Base-by-base conservation (phyloP, 306 rosid species). In the Vigna unguiculata region DNA sequence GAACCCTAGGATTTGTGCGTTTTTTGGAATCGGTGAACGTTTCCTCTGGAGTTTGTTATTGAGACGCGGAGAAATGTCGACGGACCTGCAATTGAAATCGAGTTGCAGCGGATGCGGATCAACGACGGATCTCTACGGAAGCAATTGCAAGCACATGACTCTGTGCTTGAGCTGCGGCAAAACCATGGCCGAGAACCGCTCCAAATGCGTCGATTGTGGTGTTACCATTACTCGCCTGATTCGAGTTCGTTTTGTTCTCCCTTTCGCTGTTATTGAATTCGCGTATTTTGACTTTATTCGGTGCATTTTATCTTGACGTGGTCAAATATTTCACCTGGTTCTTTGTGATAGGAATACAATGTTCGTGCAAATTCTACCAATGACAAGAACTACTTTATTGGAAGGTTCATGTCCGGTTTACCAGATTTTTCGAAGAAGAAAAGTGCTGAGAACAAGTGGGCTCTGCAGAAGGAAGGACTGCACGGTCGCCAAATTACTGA, bases 61-160 rank as follows among this genome's bases (percentile, higher is more conserved):
- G 34, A 48, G 21, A 28, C 20, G 14, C 72, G 10, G 20, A 48
- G 9, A 0, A 58, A 91, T 88, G 94, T 72, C 97, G 72, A 54
- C 77, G 75, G 96, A 90, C 74, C 81, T 92, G 81, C 45, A 78
- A 30, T 72, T 95, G 76, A 89, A 88, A 72, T 81, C 93, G 45
- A 66, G 82, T 17, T 95, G 98, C 46, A 59, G 92, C 53, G 97
- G 96, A 16, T 95, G 98, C 63, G 92, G 93, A 41, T 83, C 96
- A 34, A 88, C 92, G 30, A 62, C 90, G 32, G 96, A 92, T 60
- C 80, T 95, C 78, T 95, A 95, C 78, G 98, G 97, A 43, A 95
- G 98, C 89, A 90, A 92, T 74, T 92, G 97, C 90, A 95, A 90
- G 86, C 98, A 92, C 86, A 80, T 90, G 96, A 92, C 96, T 17